These are phyloP conservation scores for Schwanniomyces sp. DNA, from an alignment of 805 yeast genomes.

Conservation along the genomic window DNA sequence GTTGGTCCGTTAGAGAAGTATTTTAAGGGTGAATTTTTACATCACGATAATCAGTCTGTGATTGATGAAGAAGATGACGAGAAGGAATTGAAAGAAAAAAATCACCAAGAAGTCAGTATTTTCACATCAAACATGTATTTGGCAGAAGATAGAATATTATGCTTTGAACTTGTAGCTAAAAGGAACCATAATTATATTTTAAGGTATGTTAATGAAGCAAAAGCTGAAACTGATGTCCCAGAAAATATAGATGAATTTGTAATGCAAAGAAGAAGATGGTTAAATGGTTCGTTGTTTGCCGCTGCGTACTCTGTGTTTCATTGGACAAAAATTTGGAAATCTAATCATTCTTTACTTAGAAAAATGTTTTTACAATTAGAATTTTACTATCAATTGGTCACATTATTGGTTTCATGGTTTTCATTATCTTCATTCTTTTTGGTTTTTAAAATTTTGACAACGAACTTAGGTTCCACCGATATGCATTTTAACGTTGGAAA, in stretches of 20 bases:
- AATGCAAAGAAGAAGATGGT: constrained; percentile 96
- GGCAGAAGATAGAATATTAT: constrained; percentile 93
- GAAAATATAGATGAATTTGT: constrained; percentile 93
- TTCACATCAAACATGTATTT: constrained; percentile 95
- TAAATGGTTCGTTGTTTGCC: constrained; percentile 96
- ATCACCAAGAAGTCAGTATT: constrained; percentile 56
- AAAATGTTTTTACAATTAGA: constrained; percentile 83
- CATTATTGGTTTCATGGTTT: constrained; percentile 86
- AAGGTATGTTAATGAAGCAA: constrained; percentile 82
- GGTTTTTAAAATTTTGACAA: constrained; percentile 84
- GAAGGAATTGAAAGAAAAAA: constrained; percentile 36
- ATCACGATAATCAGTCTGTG: constrained; percentile 51
- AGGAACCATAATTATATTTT: constrained; percentile 70
- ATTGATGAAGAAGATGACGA: constrained; percentile 39
- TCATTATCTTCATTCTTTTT: constrained; percentile 86
- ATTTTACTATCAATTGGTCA: constrained; percentile 77
- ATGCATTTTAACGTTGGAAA: constrained; percentile 72
- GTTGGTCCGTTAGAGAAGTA: constrained; percentile 85
- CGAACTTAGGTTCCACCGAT: constrained; percentile 64
- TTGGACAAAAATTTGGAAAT: constrained; percentile 83
- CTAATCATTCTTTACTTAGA: constrained; percentile 80
- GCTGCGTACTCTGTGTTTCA: constrained; percentile 87
- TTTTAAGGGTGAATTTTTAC: constrained; percentile 87
- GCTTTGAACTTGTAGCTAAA: constrained; percentile 95
- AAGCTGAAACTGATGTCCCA: constrained; percentile 96